These are phyloP conservation scores for Epichloe coenophiala DNA, from an alignment of 2,329 filamentous ascomycete species.

Conservation along the genomic window DNA sequence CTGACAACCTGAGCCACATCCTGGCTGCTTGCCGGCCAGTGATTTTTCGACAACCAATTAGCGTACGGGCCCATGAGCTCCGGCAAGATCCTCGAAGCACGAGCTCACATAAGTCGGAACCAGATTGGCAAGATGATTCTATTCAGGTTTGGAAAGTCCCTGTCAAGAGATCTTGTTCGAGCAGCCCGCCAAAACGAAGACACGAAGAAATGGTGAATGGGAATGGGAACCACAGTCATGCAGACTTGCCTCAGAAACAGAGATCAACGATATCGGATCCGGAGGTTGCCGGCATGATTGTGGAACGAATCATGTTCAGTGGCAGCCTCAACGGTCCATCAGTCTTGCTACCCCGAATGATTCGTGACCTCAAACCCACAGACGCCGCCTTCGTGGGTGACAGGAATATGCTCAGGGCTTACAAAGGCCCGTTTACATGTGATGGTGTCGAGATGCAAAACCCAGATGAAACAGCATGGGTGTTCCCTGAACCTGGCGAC, in stretches of 20 bases:
- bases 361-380: conserved; percentile 15
- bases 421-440: conserved; percentile 44
- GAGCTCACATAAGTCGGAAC: conserved; percentile 23
- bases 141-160: conserved; percentile 79
- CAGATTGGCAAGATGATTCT: conserved; percentile 63
- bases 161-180: conserved; percentile 17
- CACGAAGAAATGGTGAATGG: conserved; percentile 9
- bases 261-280: conserved; percentile 15
- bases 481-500: conserved; percentile 12
- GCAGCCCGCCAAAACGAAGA: conserved; percentile 22
- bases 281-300: conserved; percentile 16
- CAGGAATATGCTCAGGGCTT: conserved; percentile 52
- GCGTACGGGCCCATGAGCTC: conserved; percentile 59
- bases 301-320: conserved; percentile 24
- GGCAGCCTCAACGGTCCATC: conserved; percentile 14
- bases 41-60: conserved; percentile 73
- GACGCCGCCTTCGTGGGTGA: conserved; percentile 43
- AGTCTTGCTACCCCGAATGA: conserved; percentile 12
- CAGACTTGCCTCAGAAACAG: conserved; percentile 2
- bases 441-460: conserved; percentile 9
- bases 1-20: conserved; percentile 65
- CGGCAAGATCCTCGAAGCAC: conserved; percentile 26
- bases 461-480: conserved; percentile 15
- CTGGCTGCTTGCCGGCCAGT: conserved; percentile 76
- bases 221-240: background rate